Evolutionary conservation across 1,284 basidiomycete genomes (phyloP).

Genomic region (Inonotus hispidus): DNA sequence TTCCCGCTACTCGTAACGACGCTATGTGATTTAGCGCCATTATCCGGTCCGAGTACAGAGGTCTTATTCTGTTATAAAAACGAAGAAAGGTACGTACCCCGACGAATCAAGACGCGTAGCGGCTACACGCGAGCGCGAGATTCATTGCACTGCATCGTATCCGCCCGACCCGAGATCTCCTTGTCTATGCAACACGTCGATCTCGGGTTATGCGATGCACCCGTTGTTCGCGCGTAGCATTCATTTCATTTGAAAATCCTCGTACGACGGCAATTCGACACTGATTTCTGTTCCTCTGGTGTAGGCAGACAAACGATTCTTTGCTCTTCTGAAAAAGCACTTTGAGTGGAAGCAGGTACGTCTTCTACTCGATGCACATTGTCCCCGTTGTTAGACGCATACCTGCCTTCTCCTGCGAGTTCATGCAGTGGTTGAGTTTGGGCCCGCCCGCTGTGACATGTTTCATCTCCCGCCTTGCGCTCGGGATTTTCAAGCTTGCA

Average conservation of each 20-base stretch:
- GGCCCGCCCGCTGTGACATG: not conserved
- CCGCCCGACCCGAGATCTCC: not conserved
- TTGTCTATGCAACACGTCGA: not conserved
- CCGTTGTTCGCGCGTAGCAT: not conserved
- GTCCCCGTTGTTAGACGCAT: too few species aligned
- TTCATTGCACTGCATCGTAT: not conserved
- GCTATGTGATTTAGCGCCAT: conserved; percentile 55
- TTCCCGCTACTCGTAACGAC: conserved; percentile 87
- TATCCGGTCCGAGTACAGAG: conserved; percentile 42
- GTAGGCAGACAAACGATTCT: conserved; percentile 92
- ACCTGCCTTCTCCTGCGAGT: too few species aligned
- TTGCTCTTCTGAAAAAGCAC: conserved; percentile 72
- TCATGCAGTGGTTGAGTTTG: not conserved
- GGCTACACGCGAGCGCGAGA: not conserved
- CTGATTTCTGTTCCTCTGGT: not conserved
- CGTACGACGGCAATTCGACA: not conserved
- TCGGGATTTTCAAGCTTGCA: not conserved
- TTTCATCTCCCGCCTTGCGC: not conserved
- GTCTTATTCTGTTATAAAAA: conserved; percentile 93
- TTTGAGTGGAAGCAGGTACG: conserved; percentile 74
- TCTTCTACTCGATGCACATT: not conserved
- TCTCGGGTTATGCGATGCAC: not conserved
- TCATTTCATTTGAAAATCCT: not conserved
- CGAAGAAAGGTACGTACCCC: conserved; percentile 66
- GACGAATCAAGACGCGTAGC: not conserved